A percentile compares a stretch with the other conserved stretches of the same genome.
Conservation (phyloP, 306 rosid genomes). For the Dryas octopetala region DNA sequence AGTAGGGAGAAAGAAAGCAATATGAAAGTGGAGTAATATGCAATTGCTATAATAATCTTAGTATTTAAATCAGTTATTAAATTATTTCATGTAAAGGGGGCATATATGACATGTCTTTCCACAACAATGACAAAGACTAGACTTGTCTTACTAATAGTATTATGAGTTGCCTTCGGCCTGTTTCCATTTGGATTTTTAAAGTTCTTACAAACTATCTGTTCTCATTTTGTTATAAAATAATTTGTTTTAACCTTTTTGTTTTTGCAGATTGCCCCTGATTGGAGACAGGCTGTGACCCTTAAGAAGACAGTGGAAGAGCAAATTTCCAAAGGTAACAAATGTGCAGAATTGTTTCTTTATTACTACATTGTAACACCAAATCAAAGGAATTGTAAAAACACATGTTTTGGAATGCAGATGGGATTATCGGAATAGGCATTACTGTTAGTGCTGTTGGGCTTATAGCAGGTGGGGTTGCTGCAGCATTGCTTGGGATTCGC, state of each 20-base stretch:
- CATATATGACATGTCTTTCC: too few species aligned
- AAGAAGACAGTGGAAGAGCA: slow-evolving; percentile 57
- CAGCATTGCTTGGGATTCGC: slow-evolving; percentile 48
- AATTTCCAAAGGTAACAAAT: slow-evolving; percentile 68
- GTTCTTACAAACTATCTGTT: background rate
- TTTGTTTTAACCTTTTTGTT: background rate
- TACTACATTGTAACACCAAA: slow-evolving; percentile 9
- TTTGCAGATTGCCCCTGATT: slow-evolving; percentile 83
- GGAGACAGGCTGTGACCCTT: slow-evolving; percentile 85
- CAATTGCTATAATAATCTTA: too few species aligned
- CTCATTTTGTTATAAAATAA: background rate
- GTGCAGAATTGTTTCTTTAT: background rate
- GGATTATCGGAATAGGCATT: slow-evolving; percentile 84
- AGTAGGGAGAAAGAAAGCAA: too few species aligned
- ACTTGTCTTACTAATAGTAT: too few species aligned
- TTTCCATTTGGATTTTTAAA: background rate
- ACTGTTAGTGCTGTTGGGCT: slow-evolving; percentile 85
- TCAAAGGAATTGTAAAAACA: slow-evolving; percentile 27
- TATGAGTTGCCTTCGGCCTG: background rate
- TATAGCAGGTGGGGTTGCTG: slow-evolving; percentile 79
- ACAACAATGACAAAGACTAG: too few species aligned
- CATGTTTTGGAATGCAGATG: slow-evolving; percentile 55
- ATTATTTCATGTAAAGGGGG: too few species aligned
- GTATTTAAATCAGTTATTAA: too few species aligned
- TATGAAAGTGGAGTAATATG: too few species aligned